These are phyloP conservation scores for Cystoisospora suis DNA, from an alignment of 169 alveolate genomes.

Conservation along the genomic window DNA sequence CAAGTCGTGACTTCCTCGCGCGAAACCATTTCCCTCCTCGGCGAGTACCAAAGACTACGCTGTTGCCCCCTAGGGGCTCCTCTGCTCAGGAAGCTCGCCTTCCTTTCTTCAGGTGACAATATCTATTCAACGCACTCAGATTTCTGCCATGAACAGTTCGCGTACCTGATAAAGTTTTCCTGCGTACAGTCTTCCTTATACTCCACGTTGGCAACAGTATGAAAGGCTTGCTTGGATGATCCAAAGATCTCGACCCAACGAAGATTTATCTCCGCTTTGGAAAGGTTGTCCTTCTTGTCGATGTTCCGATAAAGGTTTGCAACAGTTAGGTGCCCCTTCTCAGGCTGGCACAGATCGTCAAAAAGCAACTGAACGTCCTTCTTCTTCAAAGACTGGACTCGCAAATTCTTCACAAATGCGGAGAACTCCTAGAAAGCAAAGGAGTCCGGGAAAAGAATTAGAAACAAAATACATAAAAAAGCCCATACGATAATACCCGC, in stretches of 20 bases:
- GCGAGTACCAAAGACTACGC: too few relatives aligned
- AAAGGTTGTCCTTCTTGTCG: constrained; percentile 31
- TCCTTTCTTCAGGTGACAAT: too few relatives aligned
- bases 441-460: too few relatives aligned
- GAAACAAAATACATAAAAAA: too few relatives aligned
- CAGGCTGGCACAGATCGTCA: constrained; percentile 63
- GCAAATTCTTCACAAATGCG: constrained; percentile 43
- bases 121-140: too few relatives aligned
- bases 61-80: too few relatives aligned
- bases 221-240: constrained; percentile 37
- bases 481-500: too few relatives aligned
- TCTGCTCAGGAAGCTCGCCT: too few relatives aligned
- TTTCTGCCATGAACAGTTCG: too few relatives aligned
- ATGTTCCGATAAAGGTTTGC: constrained; percentile 59
- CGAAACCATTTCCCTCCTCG: too few relatives aligned
- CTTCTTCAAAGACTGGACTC: constrained; percentile 40
- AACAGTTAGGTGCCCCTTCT: constrained; percentile 54
- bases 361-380: constrained; percentile 45
- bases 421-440: constrained; percentile 47
- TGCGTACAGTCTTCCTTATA: constrained; percentile 31
- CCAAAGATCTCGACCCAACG: constrained; percentile 63
- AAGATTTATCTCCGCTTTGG: constrained; percentile 56
- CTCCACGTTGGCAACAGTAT: constrained; percentile 27
- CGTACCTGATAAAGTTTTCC: constrained; percentile 58
- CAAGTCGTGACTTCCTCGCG: too few relatives aligned